A percentile compares a stretch with the other conserved stretches of the same genome.
phyloP scores from a whole-genome alignment of 106 monocot species.

The Allium fistulosum region DNA sequence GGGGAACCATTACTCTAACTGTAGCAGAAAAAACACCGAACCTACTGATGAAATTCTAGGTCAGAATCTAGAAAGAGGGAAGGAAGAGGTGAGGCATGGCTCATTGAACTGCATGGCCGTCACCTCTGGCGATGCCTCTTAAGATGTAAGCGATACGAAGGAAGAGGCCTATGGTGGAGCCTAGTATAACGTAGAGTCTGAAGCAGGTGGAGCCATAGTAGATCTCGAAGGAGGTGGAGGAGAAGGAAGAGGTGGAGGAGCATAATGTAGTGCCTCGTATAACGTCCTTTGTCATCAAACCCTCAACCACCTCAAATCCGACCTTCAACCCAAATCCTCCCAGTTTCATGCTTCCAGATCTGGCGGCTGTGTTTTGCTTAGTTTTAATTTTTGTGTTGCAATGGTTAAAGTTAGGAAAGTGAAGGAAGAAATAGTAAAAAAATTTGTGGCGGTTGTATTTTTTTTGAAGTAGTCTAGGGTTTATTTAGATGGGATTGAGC shows the following conservation, averaged over 20 bases:
- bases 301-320: too few relatives aligned
- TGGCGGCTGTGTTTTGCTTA: too few relatives aligned
- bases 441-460: too few relatives aligned
- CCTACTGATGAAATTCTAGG: slow-evolving; percentile 71
- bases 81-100: slow-evolving; percentile 88
- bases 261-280: slow-evolving; percentile 38
- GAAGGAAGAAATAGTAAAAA: too few relatives aligned
- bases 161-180: slow-evolving; percentile 75
- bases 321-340: too few relatives aligned
- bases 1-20: slow-evolving; percentile 73
- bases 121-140: slow-evolving; percentile 88
- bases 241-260: slow-evolving; percentile 27
- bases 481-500: too few relatives aligned
- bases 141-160: slow-evolving; percentile 86
- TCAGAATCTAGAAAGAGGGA: slow-evolving; percentile 79
- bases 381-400: too few relatives aligned
- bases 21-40: slow-evolving; percentile 69
- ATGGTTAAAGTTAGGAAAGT: too few relatives aligned
- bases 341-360: too few relatives aligned
- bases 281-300: too few relatives aligned
- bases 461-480: too few relatives aligned
- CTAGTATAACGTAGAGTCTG: slow-evolving; percentile 65
- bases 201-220: slow-evolving; percentile 33
- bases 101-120: slow-evolving; percentile 64
- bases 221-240: slow-evolving; percentile 19